These are phyloP conservation scores for Globisporangium lucens DNA, from an alignment of 352 stramenopile species.

Conservation along the genomic window DNA sequence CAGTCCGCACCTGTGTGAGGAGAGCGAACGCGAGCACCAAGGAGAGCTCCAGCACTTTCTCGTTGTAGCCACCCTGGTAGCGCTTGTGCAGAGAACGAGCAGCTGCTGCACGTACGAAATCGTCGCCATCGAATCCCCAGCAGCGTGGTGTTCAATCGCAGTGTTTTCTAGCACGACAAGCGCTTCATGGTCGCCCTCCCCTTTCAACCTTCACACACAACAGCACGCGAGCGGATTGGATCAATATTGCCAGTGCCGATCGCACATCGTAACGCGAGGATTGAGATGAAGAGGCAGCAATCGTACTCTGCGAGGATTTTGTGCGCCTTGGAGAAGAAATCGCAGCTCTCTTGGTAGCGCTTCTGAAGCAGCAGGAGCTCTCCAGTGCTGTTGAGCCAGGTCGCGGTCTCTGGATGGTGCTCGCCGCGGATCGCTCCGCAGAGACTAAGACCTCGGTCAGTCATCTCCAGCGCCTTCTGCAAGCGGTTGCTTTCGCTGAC, in stretches of 20 bases:
- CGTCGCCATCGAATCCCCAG: slow-evolving; percentile 10
- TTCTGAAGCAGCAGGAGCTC: slow-evolving; percentile 33
- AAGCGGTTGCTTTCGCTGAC: slow-evolving; percentile 24
- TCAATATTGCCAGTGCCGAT: no score
- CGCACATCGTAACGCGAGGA: not conserved
- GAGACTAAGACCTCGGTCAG: slow-evolving; percentile 38
- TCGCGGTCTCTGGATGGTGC: slow-evolving; percentile 31
- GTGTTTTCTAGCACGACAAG: slow-evolving; percentile 47
- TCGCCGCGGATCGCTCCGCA: slow-evolving; percentile 36
- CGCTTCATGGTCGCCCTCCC: slow-evolving; percentile 31
- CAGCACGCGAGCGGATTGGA: not conserved
- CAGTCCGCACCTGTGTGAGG: slow-evolving; percentile 36
- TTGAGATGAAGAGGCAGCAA: not conserved
- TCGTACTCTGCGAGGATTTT: slow-evolving; percentile 27
- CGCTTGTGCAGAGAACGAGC: slow-evolving; percentile 24
- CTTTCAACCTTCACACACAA: slow-evolving; percentile 25
- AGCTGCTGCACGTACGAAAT: slow-evolving; percentile 34
- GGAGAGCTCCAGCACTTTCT: slow-evolving; percentile 37
- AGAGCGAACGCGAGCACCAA: slow-evolving; percentile 33
- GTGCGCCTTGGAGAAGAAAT: slow-evolving; percentile 36
- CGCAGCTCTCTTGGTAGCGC: slow-evolving; percentile 28
- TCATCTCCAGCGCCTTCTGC: slow-evolving; percentile 27
- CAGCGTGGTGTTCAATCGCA: slow-evolving; percentile 28
- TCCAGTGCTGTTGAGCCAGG: slow-evolving; percentile 42
- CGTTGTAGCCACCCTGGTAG: slow-evolving; percentile 53